phyloP scores from a whole-genome alignment of 2,329 filamentous ascomycete species.

The Beauveria australis region DNA sequence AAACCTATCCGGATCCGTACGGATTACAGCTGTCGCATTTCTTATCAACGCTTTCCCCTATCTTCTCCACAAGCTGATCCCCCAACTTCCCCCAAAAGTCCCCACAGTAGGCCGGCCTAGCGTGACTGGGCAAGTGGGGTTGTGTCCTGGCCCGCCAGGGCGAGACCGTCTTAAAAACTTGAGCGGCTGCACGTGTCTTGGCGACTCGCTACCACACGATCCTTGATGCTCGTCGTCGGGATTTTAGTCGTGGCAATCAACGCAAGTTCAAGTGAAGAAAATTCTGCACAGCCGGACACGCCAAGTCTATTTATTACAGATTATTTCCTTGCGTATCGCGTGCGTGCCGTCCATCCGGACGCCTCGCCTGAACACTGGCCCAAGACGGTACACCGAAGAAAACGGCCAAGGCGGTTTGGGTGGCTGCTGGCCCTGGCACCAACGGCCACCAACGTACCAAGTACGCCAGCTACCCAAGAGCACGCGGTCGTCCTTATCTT shows the following conservation, averaged over 20 bases:
- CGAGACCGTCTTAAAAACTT: not conserved
- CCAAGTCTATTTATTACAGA: not conserved
- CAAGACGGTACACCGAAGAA: not conserved
- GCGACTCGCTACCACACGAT: not conserved
- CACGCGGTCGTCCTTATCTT: not conserved
- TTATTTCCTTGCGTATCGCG: not conserved
- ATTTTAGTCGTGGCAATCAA: not conserved
- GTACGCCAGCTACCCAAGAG: not conserved
- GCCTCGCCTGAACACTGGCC: not conserved
- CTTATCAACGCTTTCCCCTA: not conserved
- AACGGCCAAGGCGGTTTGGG: not conserved
- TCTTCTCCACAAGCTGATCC: not conserved
- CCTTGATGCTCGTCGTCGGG: not conserved
- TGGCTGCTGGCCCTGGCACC: not conserved
- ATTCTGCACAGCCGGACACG: not conserved
- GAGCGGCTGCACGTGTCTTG: not conserved
- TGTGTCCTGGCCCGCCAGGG: no score
- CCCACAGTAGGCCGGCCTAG: not conserved
- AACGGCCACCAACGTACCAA: not conserved
- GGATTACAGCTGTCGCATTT: not conserved
- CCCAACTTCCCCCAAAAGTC: not conserved
- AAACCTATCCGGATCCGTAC: not conserved
- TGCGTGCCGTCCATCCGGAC: slow-evolving; percentile 4
- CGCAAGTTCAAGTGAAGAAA: not conserved
- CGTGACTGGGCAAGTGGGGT: not conserved